Base-by-base conservation (phyloP, 495 filamentous ascomycete species). In the Oleoguttula mirabilis region DNA sequence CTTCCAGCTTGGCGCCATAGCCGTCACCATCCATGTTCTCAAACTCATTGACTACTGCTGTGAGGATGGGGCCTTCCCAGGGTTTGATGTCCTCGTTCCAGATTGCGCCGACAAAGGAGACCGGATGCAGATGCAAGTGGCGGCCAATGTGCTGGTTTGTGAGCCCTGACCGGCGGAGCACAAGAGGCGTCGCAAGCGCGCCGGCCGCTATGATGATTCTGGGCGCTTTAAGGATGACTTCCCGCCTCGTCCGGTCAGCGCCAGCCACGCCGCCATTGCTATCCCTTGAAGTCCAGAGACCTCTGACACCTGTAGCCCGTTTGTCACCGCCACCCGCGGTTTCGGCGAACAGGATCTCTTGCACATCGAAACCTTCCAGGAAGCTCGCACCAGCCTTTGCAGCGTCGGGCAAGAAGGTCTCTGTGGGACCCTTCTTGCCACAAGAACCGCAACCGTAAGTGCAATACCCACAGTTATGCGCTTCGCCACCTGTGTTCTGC, bases 141-240 rank as follows among this genome's bases (percentile, higher is more conserved):
- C 70, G 74, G n/a, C 88, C 88, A 48, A 96, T 82, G 33, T 94
- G 80, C 3, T 64, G 66, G 45, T 93, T 94, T 63, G 79, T 71
- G 19, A 70, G 50, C 30, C 85, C 82, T 43, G 82, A 88, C 21
- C 78, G 80, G 49, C 77, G 61, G 30, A 94, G 64, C 4, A 96
- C 55, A 1, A 90, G 57, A 3, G 88, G 88, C 41, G 75, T 82
- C 40, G 83, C 70, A 35, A 95, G 60, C 1, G 76, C 71, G 5
- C 88, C 87, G 30, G 69, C 69, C 1, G 82, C 79, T 10, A 93
- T 60, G 17, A 95, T 71, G 0, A 94, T 84, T 50, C 77, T 81
- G 66, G 85, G 87, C 0, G 88, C 85, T 50, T 73, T 82, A 36
- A 94, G 70, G 30, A 75, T 66, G 12, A 92, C 67, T 48, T 76